Percentiles rank a stretch among this genome's conserved stretches.
Conservation (phyloP, 305 asterid species). For the Ilex paraguariensis region DNA sequence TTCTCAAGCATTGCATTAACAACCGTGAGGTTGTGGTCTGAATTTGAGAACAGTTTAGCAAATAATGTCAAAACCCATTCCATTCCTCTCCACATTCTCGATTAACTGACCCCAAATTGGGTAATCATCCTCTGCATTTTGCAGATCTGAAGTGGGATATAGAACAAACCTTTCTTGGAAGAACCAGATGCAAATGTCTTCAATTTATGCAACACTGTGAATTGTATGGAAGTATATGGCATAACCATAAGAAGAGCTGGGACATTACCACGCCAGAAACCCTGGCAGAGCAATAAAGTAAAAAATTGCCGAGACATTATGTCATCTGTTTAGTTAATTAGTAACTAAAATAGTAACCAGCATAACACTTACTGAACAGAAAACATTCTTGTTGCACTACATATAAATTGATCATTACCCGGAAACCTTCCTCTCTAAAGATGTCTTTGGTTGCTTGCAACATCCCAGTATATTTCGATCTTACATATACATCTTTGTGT, state of each 20-base stretch:
- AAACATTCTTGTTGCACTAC: background rate
- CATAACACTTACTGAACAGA: background rate
- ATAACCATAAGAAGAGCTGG: conserved; percentile 96
- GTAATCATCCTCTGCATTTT: no score
- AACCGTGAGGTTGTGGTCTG: no score
- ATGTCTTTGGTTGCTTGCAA: conserved; percentile 90
- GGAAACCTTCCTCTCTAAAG: conserved; percentile 87
- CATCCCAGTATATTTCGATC: conserved; percentile 85
- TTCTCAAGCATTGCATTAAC: no score
- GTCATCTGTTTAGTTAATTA: no score
- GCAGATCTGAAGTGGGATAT: background rate
- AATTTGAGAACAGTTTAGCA: no score
- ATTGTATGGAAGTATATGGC: conserved; percentile 96
- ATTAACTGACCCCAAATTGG: no score
- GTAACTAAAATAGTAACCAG: no score
- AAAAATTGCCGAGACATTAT: no score
- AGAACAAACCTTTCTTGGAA: conserved; percentile 67
- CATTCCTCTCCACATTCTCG: no score
- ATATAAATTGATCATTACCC: conserved; percentile 33
- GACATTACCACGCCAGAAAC: conserved; percentile 96
- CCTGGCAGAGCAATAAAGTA: conserved; percentile 28
- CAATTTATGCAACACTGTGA: conserved; percentile 70
- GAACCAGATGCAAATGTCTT: conserved; percentile 86
- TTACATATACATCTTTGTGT: conserved; percentile 37
- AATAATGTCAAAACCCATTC: no score